A percentile compares a stretch with the other conserved stretches of the same genome.
Evolutionary conservation across 176 grass and related monocot species (phyloP).

Genomic region (Aegilops longissima): DNA sequence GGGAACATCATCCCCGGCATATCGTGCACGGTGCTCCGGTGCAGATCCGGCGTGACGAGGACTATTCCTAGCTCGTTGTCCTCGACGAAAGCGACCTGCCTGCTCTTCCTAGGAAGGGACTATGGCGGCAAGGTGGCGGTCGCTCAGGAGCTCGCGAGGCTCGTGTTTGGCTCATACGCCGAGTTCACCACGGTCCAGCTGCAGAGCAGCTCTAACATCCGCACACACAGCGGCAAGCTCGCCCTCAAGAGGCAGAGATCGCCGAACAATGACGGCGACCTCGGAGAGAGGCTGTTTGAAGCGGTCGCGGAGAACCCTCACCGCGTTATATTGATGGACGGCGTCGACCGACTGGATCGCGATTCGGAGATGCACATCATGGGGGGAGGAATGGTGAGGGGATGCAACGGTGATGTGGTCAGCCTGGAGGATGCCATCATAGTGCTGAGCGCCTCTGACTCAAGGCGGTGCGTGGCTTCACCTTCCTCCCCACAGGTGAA

Average conservation of each 20-base stretch:
- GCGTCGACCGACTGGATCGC: conserved; percentile 25
- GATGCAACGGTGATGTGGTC: conserved; percentile 32
- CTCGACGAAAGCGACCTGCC: conserved; percentile 31
- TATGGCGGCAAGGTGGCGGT: conserved; percentile 44
- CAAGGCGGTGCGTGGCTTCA: background rate
- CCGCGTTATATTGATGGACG: conserved; percentile 56
- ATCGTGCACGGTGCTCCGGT: conserved; percentile 55
- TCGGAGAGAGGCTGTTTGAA: conserved; percentile 32
- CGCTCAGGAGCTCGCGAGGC: conserved; percentile 61
- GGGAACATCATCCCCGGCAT: conserved; percentile 42
- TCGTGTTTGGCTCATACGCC: conserved; percentile 56
- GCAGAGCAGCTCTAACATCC: background rate
- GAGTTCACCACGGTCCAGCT: background rate
- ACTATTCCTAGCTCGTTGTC: background rate
- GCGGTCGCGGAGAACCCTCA: conserved; percentile 47
- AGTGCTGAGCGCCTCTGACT: conserved; percentile 43
- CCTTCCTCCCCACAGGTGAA: conserved; percentile 32
- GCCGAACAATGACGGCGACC: background rate
- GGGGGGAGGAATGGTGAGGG: conserved; percentile 22
- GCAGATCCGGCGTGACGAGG: conserved; percentile 49
- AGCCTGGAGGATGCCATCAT: conserved; percentile 56
- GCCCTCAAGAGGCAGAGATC: conserved; percentile 27
- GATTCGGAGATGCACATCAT: conserved; percentile 18
- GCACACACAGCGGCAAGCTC: conserved; percentile 4
- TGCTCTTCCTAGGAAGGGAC: conserved; percentile 63